phyloP scores from a whole-genome alignment of 495 filamentous ascomycete species.

The Penicillium angulare region DNA sequence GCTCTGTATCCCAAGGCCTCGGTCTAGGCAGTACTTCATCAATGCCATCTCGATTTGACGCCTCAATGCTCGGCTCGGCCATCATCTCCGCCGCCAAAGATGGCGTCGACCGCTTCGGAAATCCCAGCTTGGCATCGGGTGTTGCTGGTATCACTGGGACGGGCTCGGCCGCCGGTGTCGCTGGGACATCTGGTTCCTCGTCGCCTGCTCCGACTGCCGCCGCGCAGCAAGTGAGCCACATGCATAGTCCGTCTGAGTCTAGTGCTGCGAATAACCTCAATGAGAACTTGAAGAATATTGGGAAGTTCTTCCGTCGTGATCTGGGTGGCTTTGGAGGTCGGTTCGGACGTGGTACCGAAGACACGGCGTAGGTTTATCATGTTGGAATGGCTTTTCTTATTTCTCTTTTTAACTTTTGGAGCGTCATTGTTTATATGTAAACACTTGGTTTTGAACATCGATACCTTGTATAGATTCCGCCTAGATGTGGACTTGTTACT shows the following conservation, averaged over 20 bases:
- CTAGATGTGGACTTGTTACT: too few relatives aligned
- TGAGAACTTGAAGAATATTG: slow-evolving; percentile 90
- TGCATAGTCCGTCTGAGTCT: slow-evolving; percentile 17
- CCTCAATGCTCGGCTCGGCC: slow-evolving; percentile 65
- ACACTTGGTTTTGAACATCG: too few relatives aligned
- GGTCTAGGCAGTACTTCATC: slow-evolving; percentile 39
- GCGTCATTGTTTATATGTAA: too few relatives aligned
- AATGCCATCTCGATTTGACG: slow-evolving; percentile 65
- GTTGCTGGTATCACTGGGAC: slow-evolving; percentile 19
- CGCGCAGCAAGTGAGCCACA: slow-evolving; percentile 15
- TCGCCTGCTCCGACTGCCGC: slow-evolving; percentile 18
- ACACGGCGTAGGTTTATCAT: too few relatives aligned
- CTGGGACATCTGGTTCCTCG: slow-evolving; percentile 15
- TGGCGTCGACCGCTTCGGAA: slow-evolving; percentile 83
- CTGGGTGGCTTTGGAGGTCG: slow-evolving; percentile 76
- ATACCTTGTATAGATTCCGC: too few relatives aligned
- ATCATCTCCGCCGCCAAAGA: slow-evolving; percentile 84
- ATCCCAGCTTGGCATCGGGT: slow-evolving; percentile 43
- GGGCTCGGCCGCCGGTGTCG: slow-evolving; percentile 11
- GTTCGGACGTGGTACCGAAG: slow-evolving; percentile 53
- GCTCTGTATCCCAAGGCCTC: slow-evolving; percentile 43
- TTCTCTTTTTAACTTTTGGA: too few relatives aligned
- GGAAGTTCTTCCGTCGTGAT: slow-evolving; percentile 93
- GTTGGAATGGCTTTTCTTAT: too few relatives aligned
- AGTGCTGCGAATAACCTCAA: slow-evolving; percentile 64